Conservation (phyloP, 345 rosid genomes). For the Camelina hispida region DNA sequence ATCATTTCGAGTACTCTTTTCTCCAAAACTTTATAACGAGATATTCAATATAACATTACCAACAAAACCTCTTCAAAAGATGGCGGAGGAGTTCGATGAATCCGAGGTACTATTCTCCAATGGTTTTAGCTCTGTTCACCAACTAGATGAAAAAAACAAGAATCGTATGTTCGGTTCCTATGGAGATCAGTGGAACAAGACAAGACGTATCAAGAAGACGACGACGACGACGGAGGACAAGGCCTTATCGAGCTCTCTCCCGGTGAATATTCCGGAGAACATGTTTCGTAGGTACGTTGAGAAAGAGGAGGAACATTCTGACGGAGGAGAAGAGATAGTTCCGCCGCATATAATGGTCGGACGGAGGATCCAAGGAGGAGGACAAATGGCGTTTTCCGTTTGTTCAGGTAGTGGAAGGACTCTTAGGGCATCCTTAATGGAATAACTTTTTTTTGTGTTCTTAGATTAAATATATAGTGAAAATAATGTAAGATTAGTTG, state of each 20-base stretch:
- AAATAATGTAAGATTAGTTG: too few species aligned
- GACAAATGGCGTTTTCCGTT: conserved; percentile 43
- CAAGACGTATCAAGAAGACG: neutral
- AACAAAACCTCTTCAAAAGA: neutral
- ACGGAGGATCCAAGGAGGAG: conserved; percentile 41
- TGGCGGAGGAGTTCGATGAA: conserved; percentile 55
- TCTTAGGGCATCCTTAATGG: too few species aligned
- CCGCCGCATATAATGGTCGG: conserved; percentile 50
- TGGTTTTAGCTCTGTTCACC: conserved; percentile 11
- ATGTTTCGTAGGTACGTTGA: conserved; percentile 13
- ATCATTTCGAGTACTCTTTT: neutral
- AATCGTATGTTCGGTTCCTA: neutral
- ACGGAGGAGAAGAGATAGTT: conserved; percentile 26
- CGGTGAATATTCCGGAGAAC: conserved; percentile 41
- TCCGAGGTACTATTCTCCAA: conserved; percentile 53
- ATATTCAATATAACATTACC: neutral
- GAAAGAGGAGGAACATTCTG: conserved; percentile 30
- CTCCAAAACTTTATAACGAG: neutral
- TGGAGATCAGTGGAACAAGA: neutral
- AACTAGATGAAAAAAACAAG: neutral
- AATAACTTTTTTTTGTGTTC: too few species aligned
- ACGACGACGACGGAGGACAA: neutral
- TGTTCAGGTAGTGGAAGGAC: conserved; percentile 44
- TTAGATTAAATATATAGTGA: too few species aligned
- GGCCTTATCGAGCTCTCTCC: conserved; percentile 37